phyloP scores from a whole-genome alignment of 1,284 basidiomycete genomes.

The Trichosporon coremiiforme region DNA sequence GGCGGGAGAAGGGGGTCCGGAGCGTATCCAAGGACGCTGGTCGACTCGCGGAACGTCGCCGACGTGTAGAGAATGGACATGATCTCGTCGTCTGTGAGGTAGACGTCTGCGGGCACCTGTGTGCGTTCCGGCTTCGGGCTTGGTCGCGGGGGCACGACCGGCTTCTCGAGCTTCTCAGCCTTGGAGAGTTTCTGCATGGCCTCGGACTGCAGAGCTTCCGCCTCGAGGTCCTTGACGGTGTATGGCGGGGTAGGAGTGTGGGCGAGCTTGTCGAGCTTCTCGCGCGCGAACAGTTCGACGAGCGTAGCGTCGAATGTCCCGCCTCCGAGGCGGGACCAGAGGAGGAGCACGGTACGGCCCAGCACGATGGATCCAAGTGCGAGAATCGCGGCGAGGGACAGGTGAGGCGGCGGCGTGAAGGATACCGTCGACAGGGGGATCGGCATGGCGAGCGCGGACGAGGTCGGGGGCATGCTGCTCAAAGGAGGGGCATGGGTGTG shows the following conservation, averaged over 20 bases:
- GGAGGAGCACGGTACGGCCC: constrained; percentile 6
- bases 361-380: constrained; percentile 5
- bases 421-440: neutral
- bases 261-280: too few species aligned
- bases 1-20: constrained; percentile 8
- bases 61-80: constrained; percentile 12
- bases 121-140: constrained; percentile 5
- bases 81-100: constrained; percentile 15
- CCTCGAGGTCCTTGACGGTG: constrained; percentile 6
- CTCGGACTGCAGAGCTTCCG: neutral
- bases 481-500: constrained; percentile 4
- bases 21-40: constrained; percentile 1
- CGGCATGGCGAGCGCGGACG: neutral
- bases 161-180: constrained; percentile 13
- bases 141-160: neutral
- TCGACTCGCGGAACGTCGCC: constrained; percentile 8
- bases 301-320: constrained; percentile 7
- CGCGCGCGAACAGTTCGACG: constrained; percentile 1
- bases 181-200: neutral
- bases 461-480: constrained; percentile 8
- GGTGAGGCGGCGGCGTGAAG: constrained; percentile 8
- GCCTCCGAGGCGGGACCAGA: neutral
- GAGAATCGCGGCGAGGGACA: constrained; percentile 1
- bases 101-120: neutral
- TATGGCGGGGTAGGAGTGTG: neutral